A percentile compares a stretch with the other conserved stretches of the same genome.
Evolutionary conservation across 345 rosid species (phyloP).

Genomic region (Citrus maxima): DNA sequence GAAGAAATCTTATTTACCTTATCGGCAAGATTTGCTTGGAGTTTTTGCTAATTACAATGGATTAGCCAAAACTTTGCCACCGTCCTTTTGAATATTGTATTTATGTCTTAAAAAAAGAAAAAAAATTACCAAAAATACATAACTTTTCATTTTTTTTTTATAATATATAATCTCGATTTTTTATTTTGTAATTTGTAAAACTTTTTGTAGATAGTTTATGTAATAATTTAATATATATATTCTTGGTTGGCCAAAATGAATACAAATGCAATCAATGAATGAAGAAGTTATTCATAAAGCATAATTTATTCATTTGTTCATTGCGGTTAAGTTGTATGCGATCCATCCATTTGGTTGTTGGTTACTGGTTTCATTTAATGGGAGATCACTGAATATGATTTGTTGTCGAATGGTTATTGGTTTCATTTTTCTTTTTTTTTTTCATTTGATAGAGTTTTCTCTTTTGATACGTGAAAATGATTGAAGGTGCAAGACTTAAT

Average conservation of each 20-base stretch:
- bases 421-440: background rate
- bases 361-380: background rate
- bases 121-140: too few species aligned
- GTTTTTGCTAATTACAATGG: conserved; percentile 43
- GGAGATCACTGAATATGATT: background rate
- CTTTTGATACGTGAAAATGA: background rate
- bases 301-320: background rate
- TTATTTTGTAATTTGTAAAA: too few species aligned
- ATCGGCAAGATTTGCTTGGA: conserved; percentile 62
- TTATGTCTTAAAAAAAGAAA: too few species aligned
- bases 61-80: conserved; percentile 29
- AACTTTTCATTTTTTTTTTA: too few species aligned
- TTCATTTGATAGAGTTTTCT: background rate
- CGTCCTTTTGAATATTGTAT: conserved; percentile 33
- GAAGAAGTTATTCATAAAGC: background rate
- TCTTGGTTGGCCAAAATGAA: background rate
- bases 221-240: background rate
- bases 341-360: background rate
- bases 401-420: too few species aligned
- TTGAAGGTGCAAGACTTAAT: background rate
- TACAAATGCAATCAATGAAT: background rate
- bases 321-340: background rate
- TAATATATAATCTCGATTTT: too few species aligned
- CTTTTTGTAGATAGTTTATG: too few species aligned
- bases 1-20: conserved; percentile 69